Base-by-base conservation (phyloP, 1,284 basidiomycete species). In the Rugosomyces carneus region DNA sequence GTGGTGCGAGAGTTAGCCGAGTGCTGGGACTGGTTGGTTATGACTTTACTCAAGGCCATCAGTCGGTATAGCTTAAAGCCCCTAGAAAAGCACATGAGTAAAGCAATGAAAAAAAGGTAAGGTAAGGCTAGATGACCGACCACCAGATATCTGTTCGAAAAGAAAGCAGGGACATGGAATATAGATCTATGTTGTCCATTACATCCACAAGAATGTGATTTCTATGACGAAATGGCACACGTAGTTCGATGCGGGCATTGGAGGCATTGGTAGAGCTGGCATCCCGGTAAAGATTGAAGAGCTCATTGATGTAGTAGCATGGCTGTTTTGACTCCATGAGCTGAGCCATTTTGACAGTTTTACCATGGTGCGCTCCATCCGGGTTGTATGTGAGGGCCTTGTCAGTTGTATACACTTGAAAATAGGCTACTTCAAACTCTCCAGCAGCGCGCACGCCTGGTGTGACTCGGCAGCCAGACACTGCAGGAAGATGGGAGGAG, bases 401-500 rank as follows among this genome's bases (percentile, higher is more conserved):
- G 35, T 67, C 65, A 0, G 62, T 66, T 0, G 52, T 50, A 38
- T 65, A 67, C 3, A 58, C 39, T 40, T 65, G 62, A 0, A 63
- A 2, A 26, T 62, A 65, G 0, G n/a, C 10, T 0, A 42, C 53
- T 1, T 56, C 20, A 13, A 38, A 53, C 0, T 7, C 21, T 1
- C 58, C 57, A 37, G 39, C 23, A 0, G 49, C 49, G 8, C 37
- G 10, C 4, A n/a, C 7, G 1, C 47, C 47, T 11, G 42, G 41
- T 5, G 9, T 24, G 18, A 44, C 3, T 4, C 43, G 35, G n/a
- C 27, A 44, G 11, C 43, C 43, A 11, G 24, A 29, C 27, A 44
- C 36, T 3, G 43, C 43, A 10, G 43, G 27, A n/a, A 44, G 43
- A 18, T 44, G 43, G 36, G 24, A 20, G 16, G 35, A 24, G 10